These are phyloP conservation scores for Talaromyces albobiverticillius DNA, from an alignment of 2,329 filamentous ascomycete genomes.

Conservation along the genomic window DNA sequence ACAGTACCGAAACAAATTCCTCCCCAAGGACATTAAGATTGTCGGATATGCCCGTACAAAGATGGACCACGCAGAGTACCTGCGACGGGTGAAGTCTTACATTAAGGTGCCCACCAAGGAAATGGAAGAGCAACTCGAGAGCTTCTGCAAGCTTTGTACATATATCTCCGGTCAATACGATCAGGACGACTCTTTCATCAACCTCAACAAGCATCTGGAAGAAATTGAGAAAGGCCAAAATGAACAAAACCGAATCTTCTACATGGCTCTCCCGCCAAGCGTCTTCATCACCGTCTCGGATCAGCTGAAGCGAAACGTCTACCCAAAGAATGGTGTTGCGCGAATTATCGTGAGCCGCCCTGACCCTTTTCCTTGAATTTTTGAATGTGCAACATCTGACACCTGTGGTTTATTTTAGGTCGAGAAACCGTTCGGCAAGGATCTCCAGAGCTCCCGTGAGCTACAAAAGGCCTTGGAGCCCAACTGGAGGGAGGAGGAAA, in stretches of 20 bases:
- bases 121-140: slow-evolving; percentile 88
- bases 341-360: slow-evolving; percentile 78
- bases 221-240: slow-evolving; percentile 77
- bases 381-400: not conserved
- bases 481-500: slow-evolving; percentile 98
- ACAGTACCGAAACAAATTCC: slow-evolving; percentile 97
- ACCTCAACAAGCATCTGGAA: slow-evolving; percentile 80
- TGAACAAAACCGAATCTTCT: slow-evolving; percentile 91
- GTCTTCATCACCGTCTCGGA: slow-evolving; percentile 98
- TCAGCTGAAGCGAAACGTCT: slow-evolving; percentile 96
- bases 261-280: slow-evolving; percentile 97
- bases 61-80: slow-evolving; percentile 96
- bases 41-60: slow-evolving; percentile 98
- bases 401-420: slow-evolving; percentile 59
- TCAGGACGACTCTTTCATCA: slow-evolving; percentile 88
- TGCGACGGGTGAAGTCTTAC: slow-evolving; percentile 92
- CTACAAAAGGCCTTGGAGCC: slow-evolving; percentile 92
- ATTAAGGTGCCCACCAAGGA: slow-evolving; percentile 99
- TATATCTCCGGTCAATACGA: slow-evolving; percentile 98
- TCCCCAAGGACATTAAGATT: slow-evolving; percentile 92
- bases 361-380: not conserved
- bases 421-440: slow-evolving; percentile 99
- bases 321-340: slow-evolving; percentile 84
- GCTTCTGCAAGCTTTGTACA: slow-evolving; percentile 83
- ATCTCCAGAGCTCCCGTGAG: slow-evolving; percentile 88